A percentile compares a stretch with the other conserved stretches of the same genome.
These are phyloP conservation scores for Epichloe typhina DNA, from an alignment of 2,329 filamentous ascomycete species.

Conservation along the genomic window DNA sequence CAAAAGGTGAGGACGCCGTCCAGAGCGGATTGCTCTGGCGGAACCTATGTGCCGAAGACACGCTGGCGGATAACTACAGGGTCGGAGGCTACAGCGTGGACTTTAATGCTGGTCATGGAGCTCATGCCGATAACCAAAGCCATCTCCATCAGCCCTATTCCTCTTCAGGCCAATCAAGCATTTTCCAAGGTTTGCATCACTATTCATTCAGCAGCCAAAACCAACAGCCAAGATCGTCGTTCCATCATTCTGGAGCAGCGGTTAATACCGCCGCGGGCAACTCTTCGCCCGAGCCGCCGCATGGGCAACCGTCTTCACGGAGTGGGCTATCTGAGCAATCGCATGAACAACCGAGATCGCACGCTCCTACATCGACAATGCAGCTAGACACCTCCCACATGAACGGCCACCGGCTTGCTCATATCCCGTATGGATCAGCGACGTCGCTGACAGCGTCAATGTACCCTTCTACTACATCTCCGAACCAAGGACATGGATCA, in stretches of 20 bases:
- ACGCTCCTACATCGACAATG: slow-evolving; percentile 29
- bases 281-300: slow-evolving; percentile 27
- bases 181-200: slow-evolving; percentile 6
- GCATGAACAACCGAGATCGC: slow-evolving; percentile 11
- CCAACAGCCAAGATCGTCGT: slow-evolving; percentile 27
- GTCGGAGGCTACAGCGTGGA: slow-evolving; percentile 62
- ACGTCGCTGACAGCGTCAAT: slow-evolving; percentile 37
- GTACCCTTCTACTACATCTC: slow-evolving; percentile 36
- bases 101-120: slow-evolving; percentile 51
- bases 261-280: slow-evolving; percentile 28
- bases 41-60: slow-evolving; percentile 59
- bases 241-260: slow-evolving; percentile 31
- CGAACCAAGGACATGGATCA: slow-evolving; percentile 21
- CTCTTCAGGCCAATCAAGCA: slow-evolving; percentile 23
- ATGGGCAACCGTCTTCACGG: slow-evolving; percentile 19
- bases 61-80: slow-evolving; percentile 64
- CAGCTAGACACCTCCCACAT: slow-evolving; percentile 44
- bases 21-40: slow-evolving; percentile 66
- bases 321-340: slow-evolving; percentile 28
- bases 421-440: slow-evolving; percentile 37
- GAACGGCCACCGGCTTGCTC: slow-evolving; percentile 36
- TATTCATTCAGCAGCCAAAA: slow-evolving; percentile 6
- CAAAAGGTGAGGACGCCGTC: slow-evolving; percentile 54
- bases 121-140: slow-evolving; percentile 50
- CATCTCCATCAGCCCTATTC: slow-evolving; percentile 53